Evolutionary conservation across 345 rosid genomes (phyloP).

Genomic region (Fremontodendron californicum): DNA sequence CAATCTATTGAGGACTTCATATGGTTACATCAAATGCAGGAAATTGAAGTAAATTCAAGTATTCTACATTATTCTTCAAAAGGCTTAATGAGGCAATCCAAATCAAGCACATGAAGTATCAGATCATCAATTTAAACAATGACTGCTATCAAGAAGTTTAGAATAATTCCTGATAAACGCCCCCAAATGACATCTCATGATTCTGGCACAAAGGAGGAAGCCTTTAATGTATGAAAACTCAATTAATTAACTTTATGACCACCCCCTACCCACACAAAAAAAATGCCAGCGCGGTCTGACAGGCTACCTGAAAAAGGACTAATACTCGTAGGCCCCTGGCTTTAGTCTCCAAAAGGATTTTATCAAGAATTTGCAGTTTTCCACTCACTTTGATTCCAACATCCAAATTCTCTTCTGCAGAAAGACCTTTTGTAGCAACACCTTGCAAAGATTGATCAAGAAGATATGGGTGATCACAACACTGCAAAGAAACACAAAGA

Average conservation of each 20-base stretch:
- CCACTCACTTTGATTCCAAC: constrained; percentile 18
- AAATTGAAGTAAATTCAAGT: not conserved
- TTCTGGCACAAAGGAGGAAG: not conserved
- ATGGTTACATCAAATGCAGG: not conserved
- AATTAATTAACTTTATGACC: not conserved
- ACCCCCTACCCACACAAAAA: too few relatives aligned
- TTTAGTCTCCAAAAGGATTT: constrained; percentile 16
- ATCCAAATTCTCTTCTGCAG: constrained; percentile 12
- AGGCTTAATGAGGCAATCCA: not conserved
- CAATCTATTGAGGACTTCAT: not conserved
- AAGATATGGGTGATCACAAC: constrained; percentile 20
- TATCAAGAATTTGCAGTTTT: constrained; percentile 17
- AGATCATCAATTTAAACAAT: not conserved
- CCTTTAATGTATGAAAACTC: not conserved
- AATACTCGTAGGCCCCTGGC: constrained; percentile 10
- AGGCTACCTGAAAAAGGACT: constrained; percentile 18
- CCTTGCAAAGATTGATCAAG: constrained; percentile 12
- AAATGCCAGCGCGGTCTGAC: not conserved
- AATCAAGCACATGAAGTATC: not conserved
- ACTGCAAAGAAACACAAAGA: constrained; percentile 11
- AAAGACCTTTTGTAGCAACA: constrained; percentile 4
- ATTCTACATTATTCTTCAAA: not conserved
- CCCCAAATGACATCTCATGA: not conserved
- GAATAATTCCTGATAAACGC: not conserved
- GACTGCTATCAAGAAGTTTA: not conserved